Evolutionary conservation across 148 eudicot genomes (phyloP), one percentile per base, ranked within the genome.

Genomic region (Cornus suecica): DNA sequence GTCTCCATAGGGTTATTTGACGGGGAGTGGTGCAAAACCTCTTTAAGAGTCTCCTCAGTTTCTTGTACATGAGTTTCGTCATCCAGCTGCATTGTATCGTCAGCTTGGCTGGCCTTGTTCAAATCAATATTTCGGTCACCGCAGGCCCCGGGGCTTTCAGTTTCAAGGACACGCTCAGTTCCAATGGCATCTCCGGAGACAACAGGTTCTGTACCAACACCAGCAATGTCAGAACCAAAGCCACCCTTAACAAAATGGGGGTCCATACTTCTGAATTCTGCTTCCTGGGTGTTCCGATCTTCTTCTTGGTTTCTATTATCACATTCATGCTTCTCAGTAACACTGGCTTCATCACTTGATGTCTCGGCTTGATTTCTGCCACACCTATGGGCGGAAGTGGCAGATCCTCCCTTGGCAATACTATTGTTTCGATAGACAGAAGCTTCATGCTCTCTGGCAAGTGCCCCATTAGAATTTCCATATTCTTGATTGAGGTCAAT

Each of bases 261-360:
- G 29, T 84, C 91, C 4, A 81, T 75, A 62, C 83, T 78, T 5
- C 89, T 80, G 70, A 78, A 91, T 65, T 95, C 97, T 28, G 88
- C 92, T 74, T 95, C 99, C 77, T 95, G 94, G 26, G 99, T 95
- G 77, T 90, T 83, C 66, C 83, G 80, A 23, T 61, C 84, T 60
- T 80, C 84, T 71, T 86, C 92, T 79, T 80, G 90, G 82, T 72
- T 88, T 86, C 84, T 82, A 65, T 76, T 66, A 73, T 85, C 88
- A 84, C 97, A 93, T 15, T 92, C 97, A 68, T 95, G 97, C 87
- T 88, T 95, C 81, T 91, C 99, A 5, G 99, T 95, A 48, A 83
- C 89, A 72, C 97, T 92, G 65, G 79, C 90, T 74, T 86, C 94
- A 42, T 88, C 87, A 73, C 91, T n/a, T n/a, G n/a, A n/a, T n/a